Evolutionary conservation across 1,284 basidiomycete species (phyloP).

Genomic region (Caloboletus firmus): DNA sequence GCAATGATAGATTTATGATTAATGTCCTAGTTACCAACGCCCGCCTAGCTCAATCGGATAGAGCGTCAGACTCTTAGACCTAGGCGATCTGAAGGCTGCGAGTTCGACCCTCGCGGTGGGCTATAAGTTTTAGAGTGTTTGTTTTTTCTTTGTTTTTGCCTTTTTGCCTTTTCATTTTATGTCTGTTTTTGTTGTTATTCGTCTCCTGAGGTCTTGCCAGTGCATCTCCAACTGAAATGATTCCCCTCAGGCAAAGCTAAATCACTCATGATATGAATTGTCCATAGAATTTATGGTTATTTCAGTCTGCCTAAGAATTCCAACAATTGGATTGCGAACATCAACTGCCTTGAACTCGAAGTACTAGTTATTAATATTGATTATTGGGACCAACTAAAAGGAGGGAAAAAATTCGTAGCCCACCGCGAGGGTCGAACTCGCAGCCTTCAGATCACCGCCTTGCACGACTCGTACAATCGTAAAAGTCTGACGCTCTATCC

Average conservation of each 20-base stretch:
- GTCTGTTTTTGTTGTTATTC: background rate
- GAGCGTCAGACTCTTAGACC: slow-evolving; percentile 72
- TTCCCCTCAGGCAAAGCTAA: too few species aligned
- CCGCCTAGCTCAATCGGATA: slow-evolving; percentile 86
- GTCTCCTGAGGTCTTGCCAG: background rate
- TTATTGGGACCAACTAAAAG: background rate
- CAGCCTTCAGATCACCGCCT: slow-evolving; percentile 73
- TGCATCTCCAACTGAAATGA: background rate
- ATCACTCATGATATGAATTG: background rate
- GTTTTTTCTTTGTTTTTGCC: background rate
- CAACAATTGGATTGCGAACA: background rate
- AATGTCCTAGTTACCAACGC: slow-evolving; percentile 29
- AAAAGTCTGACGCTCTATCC: slow-evolving; percentile 83
- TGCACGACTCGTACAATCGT: slow-evolving; percentile 33
- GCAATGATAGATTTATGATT: background rate
- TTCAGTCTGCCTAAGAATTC: background rate
- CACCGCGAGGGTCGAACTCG: slow-evolving; percentile 91
- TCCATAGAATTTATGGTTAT: background rate
- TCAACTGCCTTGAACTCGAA: background rate
- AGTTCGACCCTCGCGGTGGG: slow-evolving; percentile 92
- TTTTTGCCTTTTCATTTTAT: background rate
- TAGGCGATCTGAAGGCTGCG: slow-evolving; percentile 78
- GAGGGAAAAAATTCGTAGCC: slow-evolving; percentile 47
- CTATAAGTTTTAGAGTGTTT: slow-evolving; percentile 39
- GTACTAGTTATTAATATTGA: background rate